Evolutionary conservation across 352 stramenopile genomes (phyloP).

Genomic region (Pythium brassicae): DNA sequence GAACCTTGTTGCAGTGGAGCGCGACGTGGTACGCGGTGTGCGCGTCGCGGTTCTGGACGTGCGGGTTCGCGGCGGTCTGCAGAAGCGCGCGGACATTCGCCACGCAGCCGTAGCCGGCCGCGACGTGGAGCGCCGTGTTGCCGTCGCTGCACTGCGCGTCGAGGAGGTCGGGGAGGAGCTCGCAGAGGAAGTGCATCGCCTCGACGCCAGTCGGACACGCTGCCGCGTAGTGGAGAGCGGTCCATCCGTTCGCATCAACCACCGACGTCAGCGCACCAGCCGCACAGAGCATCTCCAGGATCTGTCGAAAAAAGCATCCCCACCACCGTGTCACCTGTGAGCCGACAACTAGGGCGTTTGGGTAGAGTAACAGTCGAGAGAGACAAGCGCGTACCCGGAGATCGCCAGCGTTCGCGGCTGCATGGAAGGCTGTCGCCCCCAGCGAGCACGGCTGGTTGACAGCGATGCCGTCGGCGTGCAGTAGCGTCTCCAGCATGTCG

Average conservation of each 20-base stretch:
- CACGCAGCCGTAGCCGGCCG: slow-evolving; percentile 46
- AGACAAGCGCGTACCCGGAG: slow-evolving; percentile 15
- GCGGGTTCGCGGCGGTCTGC: slow-evolving; percentile 50
- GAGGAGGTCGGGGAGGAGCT: slow-evolving; percentile 40
- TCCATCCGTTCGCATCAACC: slow-evolving; percentile 60
- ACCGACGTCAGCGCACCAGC: slow-evolving; percentile 23
- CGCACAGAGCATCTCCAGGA: slow-evolving; percentile 47
- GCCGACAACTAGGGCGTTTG: too few species aligned
- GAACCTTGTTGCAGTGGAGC: slow-evolving; percentile 52
- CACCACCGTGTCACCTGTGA: too few species aligned
- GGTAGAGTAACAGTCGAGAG: too few species aligned
- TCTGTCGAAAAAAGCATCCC: slow-evolving; percentile 12
- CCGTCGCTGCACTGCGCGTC: slow-evolving; percentile 43
- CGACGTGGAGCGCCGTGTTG: slow-evolving; percentile 63
- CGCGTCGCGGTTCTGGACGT: slow-evolving; percentile 30
- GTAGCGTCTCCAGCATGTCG: slow-evolving; percentile 21
- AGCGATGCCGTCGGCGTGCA: slow-evolving; percentile 20
- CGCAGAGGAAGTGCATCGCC: slow-evolving; percentile 52
- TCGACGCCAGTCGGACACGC: slow-evolving; percentile 31
- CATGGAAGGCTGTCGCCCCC: slow-evolving; percentile 53
- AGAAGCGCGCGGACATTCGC: slow-evolving; percentile 49
- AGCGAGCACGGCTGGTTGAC: slow-evolving; percentile 40
- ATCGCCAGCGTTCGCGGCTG: slow-evolving; percentile 55
- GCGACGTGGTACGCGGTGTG: slow-evolving; percentile 52
- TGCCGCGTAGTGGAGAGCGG: slow-evolving; percentile 54